Base-by-base conservation (phyloP, 1,139 yeast genomes). In the Wickerhamomyces sp. region DNA sequence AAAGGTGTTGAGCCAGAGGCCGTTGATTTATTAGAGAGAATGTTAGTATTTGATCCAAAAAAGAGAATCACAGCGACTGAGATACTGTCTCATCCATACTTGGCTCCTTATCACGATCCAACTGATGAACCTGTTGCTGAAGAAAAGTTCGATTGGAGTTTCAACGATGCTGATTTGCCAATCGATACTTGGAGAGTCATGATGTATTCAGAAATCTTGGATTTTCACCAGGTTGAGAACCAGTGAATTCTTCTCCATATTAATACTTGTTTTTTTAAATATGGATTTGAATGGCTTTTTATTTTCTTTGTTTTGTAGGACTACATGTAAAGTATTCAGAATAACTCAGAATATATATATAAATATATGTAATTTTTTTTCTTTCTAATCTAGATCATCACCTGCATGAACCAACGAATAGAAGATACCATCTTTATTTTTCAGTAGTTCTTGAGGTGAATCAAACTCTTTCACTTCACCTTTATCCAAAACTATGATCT, bases 121-220 rank as follows among this genome's bases (percentile, higher is more conserved):
- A 78, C 92, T 7, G 99, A 92, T 64, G 99, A 92, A 65, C 99
- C 99, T 1, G 83, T 78, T 5, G 96, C 98, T 37, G 89, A 82
- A 38, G 86, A 82, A 48, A 86, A 86, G 61, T 92, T 92, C 56
- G 98, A 92, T 65, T 92, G 99, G 99, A 84, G 95, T 56, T 92
- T 92, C 64, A 92, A 92, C 61, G 97, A 94, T 57, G 97, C 97
- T 0, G 98, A 92, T 64, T 73, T 92, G 55, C 97, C 98, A 1
- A 95, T 92, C 18, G 97, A 92, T 58, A 88, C 96, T 12, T 92
- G 98, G 98, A 81, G 96, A 66, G 96, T 90, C 22, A 92, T 92
- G 98, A 92, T 92, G 96, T 92, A 92, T 65, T 84, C 95, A 38
- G 98, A 92, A 65, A 92, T 92, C 47, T 72, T 92, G 51, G 97